A percentile compares a stretch with the other conserved stretches of the same genome.
Evolutionary conservation across 768 basidiomycete genomes (phyloP).

Genomic region (Daedaleopsis sinensis): DNA sequence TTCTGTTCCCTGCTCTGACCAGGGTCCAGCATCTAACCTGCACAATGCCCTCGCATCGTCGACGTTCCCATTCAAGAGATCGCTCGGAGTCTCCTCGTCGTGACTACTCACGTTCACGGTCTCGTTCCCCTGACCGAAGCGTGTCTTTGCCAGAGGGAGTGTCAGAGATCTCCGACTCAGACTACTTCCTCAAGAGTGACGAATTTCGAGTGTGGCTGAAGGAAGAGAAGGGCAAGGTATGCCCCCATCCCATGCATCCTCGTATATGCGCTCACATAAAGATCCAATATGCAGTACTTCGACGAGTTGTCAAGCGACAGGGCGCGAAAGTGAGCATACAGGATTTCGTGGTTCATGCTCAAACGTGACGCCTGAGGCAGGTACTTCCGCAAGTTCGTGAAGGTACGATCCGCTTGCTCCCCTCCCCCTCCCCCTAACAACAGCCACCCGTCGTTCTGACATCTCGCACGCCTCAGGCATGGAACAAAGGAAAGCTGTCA

Average conservation of each 20-base stretch:
- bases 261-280: constrained; percentile 17
- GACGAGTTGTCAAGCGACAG: constrained; percentile 83
- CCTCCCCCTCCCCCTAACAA: background rate
- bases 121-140: constrained; percentile 49
- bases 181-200: constrained; percentile 87
- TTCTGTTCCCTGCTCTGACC: no score
- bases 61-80: constrained; percentile 27
- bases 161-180: constrained; percentile 72
- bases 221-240: constrained; percentile 64
- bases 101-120: constrained; percentile 31
- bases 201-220: constrained; percentile 91
- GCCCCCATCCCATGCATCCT: constrained; percentile 12
- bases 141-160: constrained; percentile 55
- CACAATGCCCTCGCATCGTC: constrained; percentile 32
- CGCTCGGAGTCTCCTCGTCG: constrained; percentile 24
- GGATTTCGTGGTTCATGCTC: constrained; percentile 32
- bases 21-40: background rate
- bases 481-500: constrained; percentile 79
- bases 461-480: constrained; percentile 47
- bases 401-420: constrained; percentile 45
- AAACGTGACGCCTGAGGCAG: constrained; percentile 40
- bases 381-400: constrained; percentile 93
- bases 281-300: constrained; percentile 61
- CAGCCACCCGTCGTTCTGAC: constrained; percentile 1
- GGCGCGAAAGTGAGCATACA: constrained; percentile 63